Evolutionary conservation across 257 asterid genomes (phyloP).

Genomic region (Hygrophila difformis): DNA sequence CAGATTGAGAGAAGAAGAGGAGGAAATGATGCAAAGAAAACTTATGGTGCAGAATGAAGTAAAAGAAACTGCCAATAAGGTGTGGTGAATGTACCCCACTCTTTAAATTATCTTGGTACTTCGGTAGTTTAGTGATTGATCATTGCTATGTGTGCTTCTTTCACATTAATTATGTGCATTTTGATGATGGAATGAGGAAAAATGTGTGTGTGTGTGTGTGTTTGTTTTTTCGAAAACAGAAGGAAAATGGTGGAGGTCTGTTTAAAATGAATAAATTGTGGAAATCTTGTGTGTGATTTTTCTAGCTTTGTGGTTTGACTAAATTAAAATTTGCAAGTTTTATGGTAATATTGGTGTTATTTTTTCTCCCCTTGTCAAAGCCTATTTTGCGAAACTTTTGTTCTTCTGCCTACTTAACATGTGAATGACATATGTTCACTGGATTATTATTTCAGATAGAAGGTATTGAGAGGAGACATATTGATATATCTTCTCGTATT

Average conservation of each 20-base stretch:
- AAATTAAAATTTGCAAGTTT: conserved; percentile 8
- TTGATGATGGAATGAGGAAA: too few relatives aligned
- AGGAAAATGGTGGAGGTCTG: too few relatives aligned
- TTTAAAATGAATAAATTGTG: too few relatives aligned
- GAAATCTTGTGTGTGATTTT: background rate
- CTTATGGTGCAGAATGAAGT: conserved; percentile 35
- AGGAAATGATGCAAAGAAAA: conserved; percentile 27
- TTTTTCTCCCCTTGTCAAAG: background rate
- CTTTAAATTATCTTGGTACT: background rate
- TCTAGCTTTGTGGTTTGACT: conserved; percentile 2
- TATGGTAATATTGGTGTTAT: conserved; percentile 3
- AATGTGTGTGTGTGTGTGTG: too few relatives aligned
- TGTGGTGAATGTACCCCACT: conserved; percentile 15
- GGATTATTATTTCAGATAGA: conserved; percentile 44
- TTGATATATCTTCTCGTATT: conserved; percentile 32
- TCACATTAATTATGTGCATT: background rate
- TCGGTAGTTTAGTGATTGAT: conserved; percentile 4
- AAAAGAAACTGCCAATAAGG: conserved; percentile 37
- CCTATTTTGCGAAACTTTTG: background rate
- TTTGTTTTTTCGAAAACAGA: too few relatives aligned
- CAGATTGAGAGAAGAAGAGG: conserved; percentile 70
- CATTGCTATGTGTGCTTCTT: conserved; percentile 14
- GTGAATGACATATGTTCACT: conserved; percentile 1
- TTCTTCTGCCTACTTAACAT: conserved; percentile 5
- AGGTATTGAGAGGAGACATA: conserved; percentile 38